phyloP scores from a whole-genome alignment of 1,139 yeast genomes.

The Yamadazyma atlantica region DNA sequence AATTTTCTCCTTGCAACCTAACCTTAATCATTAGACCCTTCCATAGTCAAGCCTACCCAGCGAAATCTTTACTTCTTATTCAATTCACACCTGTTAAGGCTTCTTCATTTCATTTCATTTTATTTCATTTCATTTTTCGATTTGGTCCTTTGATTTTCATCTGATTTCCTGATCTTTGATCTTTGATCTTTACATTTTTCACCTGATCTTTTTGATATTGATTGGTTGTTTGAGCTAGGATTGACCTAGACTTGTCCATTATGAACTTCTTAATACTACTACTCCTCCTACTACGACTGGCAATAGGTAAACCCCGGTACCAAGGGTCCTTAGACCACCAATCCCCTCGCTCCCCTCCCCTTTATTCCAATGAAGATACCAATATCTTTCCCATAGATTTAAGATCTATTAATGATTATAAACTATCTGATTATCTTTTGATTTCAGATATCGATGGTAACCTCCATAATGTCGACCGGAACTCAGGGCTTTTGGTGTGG shows the following conservation, averaged over 20 bases:
- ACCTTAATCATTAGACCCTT: too few relatives aligned
- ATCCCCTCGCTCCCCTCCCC: not conserved
- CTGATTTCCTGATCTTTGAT: too few relatives aligned
- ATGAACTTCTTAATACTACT: too few relatives aligned
- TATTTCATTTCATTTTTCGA: not conserved
- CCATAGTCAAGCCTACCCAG: too few relatives aligned
- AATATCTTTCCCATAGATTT: slow-evolving; percentile 33
- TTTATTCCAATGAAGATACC: slow-evolving; percentile 1
- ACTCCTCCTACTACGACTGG: not conserved
- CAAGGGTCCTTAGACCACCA: not conserved
- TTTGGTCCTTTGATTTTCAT: not conserved
- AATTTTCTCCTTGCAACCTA: not conserved
- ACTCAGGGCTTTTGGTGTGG: slow-evolving; percentile 80
- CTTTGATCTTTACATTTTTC: too few relatives aligned
- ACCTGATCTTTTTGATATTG: too few relatives aligned
- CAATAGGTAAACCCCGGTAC: not conserved
- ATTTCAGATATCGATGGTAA: slow-evolving; percentile 89
- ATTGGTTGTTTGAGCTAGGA: too few relatives aligned
- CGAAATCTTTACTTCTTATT: too few relatives aligned
- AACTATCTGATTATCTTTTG: slow-evolving; percentile 59
- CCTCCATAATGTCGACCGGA: slow-evolving; percentile 76
- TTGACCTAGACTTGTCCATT: too few relatives aligned
- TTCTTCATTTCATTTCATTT: not conserved
- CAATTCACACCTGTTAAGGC: too few relatives aligned
- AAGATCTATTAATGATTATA: slow-evolving; percentile 52